Evolutionary conservation across 495 filamentous ascomycete genomes (phyloP).

Genomic region (Lophiotrema nucula): DNA sequence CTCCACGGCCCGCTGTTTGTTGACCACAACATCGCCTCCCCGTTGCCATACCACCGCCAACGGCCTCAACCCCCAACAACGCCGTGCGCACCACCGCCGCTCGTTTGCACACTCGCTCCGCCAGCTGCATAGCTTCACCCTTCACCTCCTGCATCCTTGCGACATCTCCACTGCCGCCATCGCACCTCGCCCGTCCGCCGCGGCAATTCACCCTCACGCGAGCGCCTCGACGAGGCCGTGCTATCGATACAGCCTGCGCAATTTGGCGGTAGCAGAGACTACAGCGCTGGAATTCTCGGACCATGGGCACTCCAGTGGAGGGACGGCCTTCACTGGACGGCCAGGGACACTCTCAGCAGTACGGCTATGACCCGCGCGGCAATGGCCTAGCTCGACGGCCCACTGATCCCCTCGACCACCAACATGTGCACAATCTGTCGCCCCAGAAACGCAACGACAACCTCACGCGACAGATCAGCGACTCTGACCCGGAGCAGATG

Average conservation of each 20-base stretch:
- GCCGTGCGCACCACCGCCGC: background rate
- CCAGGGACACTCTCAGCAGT: slow-evolving; percentile 16
- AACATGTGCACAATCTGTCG: background rate
- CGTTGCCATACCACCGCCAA: background rate
- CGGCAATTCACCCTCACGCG: background rate
- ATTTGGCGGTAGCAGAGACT: background rate
- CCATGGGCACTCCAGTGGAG: slow-evolving; percentile 36
- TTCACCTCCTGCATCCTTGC: background rate
- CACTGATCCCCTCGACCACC: slow-evolving; percentile 17
- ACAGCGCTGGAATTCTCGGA: slow-evolving; percentile 11
- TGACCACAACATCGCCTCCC: background rate
- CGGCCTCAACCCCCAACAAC: slow-evolving; percentile 3
- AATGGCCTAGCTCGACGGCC: slow-evolving; percentile 27
- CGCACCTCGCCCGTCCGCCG: background rate
- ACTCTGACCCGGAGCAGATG: slow-evolving; percentile 10
- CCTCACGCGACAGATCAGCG: slow-evolving; percentile 9
- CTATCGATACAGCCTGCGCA: too few species aligned
- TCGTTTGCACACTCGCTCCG: slow-evolving; percentile 1
- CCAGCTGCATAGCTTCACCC: background rate
- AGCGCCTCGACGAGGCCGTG: slow-evolving; percentile 1
- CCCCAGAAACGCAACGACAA: slow-evolving; percentile 4
- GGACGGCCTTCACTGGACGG: slow-evolving; percentile 34
- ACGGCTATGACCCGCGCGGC: slow-evolving; percentile 26
- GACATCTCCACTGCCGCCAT: background rate
- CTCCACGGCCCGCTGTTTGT: background rate